Conservation (phyloP, 2,329 filamentous ascomycete genomes). For the Colletotrichum higginsianum region DNA sequence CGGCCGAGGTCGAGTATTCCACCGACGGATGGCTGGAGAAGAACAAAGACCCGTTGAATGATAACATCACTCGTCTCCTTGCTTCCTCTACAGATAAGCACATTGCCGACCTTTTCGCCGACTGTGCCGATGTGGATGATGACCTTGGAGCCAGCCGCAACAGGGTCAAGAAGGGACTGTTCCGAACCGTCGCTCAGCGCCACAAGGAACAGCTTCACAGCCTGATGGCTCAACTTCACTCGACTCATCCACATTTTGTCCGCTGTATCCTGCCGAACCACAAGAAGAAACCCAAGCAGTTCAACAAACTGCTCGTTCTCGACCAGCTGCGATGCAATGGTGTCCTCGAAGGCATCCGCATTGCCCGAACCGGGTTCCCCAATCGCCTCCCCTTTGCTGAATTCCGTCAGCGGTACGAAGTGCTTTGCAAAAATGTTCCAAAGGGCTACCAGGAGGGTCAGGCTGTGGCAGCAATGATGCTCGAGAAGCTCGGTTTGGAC, state of each 20-base stretch:
- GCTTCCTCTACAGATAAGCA: slow-evolving; percentile 87
- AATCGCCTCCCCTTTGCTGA: slow-evolving; percentile 93
- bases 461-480: slow-evolving; percentile 85
- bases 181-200: slow-evolving; percentile 94
- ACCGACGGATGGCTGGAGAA: slow-evolving; percentile 97
- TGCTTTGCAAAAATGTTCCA: slow-evolving; percentile 89
- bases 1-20: slow-evolving; percentile 96
- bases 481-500: slow-evolving; percentile 90
- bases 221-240: slow-evolving; percentile 93
- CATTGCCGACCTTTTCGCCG: slow-evolving; percentile 86
- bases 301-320: slow-evolving; percentile 91
- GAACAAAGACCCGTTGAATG: slow-evolving; percentile 98
- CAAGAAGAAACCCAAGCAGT: slow-evolving; percentile 95
- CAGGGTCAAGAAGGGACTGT: slow-evolving; percentile 96
- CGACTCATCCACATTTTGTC: slow-evolving; percentile 97
- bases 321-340: slow-evolving; percentile 99
- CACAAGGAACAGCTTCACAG: slow-evolving; percentile 99
- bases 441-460: slow-evolving; percentile 94
- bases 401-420: slow-evolving; percentile 96
- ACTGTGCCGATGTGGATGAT: slow-evolving; percentile 88
- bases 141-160: slow-evolving; percentile 77
- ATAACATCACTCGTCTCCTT: slow-evolving; percentile 93
- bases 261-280: slow-evolving; percentile 98
- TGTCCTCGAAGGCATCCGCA: slow-evolving; percentile 98
- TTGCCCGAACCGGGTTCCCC: slow-evolving; percentile 96